Evolutionary conservation across 192 early-diverging fungal species (phyloP).

Genomic region (Cetraspora pellucida): DNA sequence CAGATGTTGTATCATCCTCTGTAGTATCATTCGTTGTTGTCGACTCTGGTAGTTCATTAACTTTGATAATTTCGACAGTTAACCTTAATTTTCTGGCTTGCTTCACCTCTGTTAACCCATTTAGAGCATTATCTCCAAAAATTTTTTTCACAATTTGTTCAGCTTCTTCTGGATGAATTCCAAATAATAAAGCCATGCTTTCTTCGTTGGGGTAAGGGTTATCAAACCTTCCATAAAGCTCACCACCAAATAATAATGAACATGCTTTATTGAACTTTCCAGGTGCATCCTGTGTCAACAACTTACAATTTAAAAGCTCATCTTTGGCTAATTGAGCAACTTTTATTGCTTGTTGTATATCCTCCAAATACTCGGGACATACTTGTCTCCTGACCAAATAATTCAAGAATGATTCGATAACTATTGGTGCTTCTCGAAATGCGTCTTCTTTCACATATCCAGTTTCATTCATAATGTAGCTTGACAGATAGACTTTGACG

Average conservation of each 20-base stretch:
- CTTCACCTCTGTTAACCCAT: not conserved
- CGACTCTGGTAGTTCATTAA: not conserved
- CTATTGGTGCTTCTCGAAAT: constrained; percentile 44
- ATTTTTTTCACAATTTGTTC: not conserved
- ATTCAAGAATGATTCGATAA: constrained; percentile 51
- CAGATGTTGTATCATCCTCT: too few relatives aligned
- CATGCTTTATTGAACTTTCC: constrained; percentile 59
- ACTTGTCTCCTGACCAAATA: constrained; percentile 55
- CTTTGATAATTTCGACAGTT: not conserved
- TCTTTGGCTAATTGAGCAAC: constrained; percentile 45
- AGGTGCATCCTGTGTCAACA: constrained; percentile 39
- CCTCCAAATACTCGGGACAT: constrained; percentile 54
- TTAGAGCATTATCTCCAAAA: not conserved
- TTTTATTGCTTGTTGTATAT: constrained; percentile 51
- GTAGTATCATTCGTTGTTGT: not conserved
- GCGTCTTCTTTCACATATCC: constrained; percentile 51
- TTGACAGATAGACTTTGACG: constrained; percentile 53
- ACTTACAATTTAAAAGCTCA: constrained; percentile 54
- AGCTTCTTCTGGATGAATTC: constrained; percentile 23
- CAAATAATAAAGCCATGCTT: constrained; percentile 23
- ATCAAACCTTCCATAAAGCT: constrained; percentile 42
- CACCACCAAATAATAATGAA: constrained; percentile 49
- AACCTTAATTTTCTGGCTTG: not conserved
- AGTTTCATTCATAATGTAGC: constrained; percentile 46
- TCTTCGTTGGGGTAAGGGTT: constrained; percentile 26